phyloP scores from a whole-genome alignment of 2,329 filamentous ascomycete genomes.

The Davidsoniella virescens region DNA sequence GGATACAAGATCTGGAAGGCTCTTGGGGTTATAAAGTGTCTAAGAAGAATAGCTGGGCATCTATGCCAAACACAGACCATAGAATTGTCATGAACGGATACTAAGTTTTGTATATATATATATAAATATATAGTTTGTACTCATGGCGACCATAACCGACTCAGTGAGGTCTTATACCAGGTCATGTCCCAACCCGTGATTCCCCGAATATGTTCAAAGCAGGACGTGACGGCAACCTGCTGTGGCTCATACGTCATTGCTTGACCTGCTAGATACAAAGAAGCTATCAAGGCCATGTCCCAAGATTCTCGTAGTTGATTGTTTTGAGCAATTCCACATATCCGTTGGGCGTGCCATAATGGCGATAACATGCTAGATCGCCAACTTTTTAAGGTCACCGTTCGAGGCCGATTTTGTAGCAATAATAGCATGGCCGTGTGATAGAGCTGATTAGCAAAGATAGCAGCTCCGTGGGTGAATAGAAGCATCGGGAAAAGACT shows the following conservation, averaged over 20 bases:
- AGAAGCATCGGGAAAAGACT: conserved; percentile 22
- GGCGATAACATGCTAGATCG: conserved; percentile 23
- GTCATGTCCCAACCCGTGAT: conserved; percentile 27
- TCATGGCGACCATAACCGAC: conserved; percentile 5
- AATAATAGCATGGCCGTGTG: conserved; percentile 38
- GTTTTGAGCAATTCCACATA: conserved; percentile 32
- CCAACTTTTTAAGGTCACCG: conserved; percentile 20
- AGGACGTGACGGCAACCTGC: conserved; percentile 25
- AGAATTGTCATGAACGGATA: no score
- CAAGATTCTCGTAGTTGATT: conserved; percentile 29
- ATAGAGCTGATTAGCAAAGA: conserved; percentile 39
- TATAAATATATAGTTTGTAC: background rate
- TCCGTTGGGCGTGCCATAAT: conserved; percentile 31
- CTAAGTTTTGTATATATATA: no score
- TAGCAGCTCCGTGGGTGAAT: conserved; percentile 23
- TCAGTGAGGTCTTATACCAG: conserved; percentile 3
- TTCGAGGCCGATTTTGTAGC: conserved; percentile 33
- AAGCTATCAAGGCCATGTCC: conserved; percentile 32
- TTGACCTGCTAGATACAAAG: conserved; percentile 28
- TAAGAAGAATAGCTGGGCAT: conserved; percentile 2
- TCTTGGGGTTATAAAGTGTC: conserved; percentile 24
- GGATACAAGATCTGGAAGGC: conserved; percentile 33
- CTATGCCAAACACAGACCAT: no score
- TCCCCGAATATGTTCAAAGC: conserved; percentile 22
- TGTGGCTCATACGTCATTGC: conserved; percentile 32